Base-by-base conservation (phyloP, 2,329 filamentous ascomycete genomes). In the Cordyceps farinosa region DNA sequence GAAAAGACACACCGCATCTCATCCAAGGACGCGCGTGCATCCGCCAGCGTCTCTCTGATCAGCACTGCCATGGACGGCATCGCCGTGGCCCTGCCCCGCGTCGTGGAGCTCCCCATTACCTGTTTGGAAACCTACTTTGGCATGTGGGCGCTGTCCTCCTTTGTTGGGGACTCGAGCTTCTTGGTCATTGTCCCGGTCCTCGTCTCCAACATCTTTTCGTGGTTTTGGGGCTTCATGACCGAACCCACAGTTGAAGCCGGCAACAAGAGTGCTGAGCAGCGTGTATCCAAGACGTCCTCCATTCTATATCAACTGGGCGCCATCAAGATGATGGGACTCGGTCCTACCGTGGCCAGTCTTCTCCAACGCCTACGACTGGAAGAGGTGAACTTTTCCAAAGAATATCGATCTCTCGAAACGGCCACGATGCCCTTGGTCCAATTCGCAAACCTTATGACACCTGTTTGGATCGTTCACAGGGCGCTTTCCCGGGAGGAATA, bases 1-100 rank as follows among this genome's bases (percentile, higher is more conserved):
- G 74, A 76, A 17, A 79, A 80, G 64, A 79, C 77, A 0, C 65
- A 79, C 5, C 65, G 67, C 2, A 65, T 78, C 11, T 69, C 71
- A n/a, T 67, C 67, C 5, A 68, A 68, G 4, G 62, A 67, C 1
- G 69, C 70, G 5, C 72, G 74, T n/a, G 73, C 76, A n/a, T 54
- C 48, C 9, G 56, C 62, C 13, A 36, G 55, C 10, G n/a, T 47
- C n/a, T 55, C 48, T 40, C 30, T 64, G 9, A 36, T 60, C 27
- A 60, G 62, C 50, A 64, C 48, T 5, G 40, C 53, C 13, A 55
- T 64, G 9, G 62, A 64, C 15, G 50, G 51, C 3, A 64, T 64
- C 50, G 47, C 55, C 17, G 42, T 10, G 5, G 15, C 45, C 11
- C 9, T 64, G 27, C 44, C 56, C 22, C 38, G 54, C 42, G 27